phyloP scores from a whole-genome alignment of 2,329 filamentous ascomycete species.

The Penicillium corylophilum region DNA sequence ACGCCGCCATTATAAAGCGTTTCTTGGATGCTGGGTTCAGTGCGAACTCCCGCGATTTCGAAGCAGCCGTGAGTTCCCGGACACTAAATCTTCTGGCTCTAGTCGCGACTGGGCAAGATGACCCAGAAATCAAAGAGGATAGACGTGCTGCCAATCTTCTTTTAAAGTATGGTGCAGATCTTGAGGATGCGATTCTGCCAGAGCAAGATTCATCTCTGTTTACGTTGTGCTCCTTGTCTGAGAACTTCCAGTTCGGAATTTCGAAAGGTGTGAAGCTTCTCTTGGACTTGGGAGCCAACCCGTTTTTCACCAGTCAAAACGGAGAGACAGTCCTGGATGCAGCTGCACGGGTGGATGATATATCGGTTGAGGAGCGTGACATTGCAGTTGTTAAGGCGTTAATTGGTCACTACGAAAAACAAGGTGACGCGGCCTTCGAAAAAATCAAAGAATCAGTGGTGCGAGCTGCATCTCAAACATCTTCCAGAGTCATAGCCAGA shows the following conservation, averaged over 20 bases:
- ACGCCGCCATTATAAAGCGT: not conserved
- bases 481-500: not conserved
- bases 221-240: not conserved
- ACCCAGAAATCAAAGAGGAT: not conserved
- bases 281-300: not conserved
- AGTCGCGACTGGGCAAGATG: not conserved
- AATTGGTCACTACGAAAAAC: not conserved
- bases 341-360: not conserved
- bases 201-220: not conserved
- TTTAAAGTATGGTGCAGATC: not conserved
- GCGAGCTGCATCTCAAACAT: not conserved
- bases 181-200: not conserved
- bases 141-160: not conserved
- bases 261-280: not conserved
- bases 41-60: not conserved
- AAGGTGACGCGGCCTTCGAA: not conserved
- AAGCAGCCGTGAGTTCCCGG: not conserved
- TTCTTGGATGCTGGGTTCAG: slow-evolving; percentile 2
- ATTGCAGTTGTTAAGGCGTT: not conserved
- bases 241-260: not conserved
- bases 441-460: not conserved
- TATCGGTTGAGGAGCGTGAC: not conserved
- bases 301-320: not conserved
- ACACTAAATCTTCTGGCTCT: not conserved
- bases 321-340: not conserved